Evolutionary conservation across 768 basidiomycete species (phyloP).

Genomic region (Mycena epipterygia): DNA sequence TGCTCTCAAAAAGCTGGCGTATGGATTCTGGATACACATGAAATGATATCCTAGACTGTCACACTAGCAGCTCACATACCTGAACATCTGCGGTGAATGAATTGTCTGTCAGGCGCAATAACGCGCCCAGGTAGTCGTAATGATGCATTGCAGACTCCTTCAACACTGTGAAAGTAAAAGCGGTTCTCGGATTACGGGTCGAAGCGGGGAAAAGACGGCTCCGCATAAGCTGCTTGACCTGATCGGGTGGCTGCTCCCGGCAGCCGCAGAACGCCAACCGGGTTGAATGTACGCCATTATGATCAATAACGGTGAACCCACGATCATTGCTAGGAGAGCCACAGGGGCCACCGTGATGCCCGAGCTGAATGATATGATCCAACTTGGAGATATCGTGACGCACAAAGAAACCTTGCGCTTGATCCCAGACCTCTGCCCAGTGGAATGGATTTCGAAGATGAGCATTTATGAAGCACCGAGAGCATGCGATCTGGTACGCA

Average conservation of each 20-base stretch:
- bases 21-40: constrained; percentile 36
- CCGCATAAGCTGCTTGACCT: constrained; percentile 40
- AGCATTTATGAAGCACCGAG: constrained; percentile 37
- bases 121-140: constrained; percentile 41
- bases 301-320: constrained; percentile 40
- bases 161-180: constrained; percentile 42
- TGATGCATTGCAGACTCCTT: constrained; percentile 41
- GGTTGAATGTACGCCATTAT: constrained; percentile 44
- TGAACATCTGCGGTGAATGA: constrained; percentile 34
- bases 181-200: constrained; percentile 35
- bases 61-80: constrained; percentile 26
- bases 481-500: constrained; percentile 17
- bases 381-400: constrained; percentile 40
- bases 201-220: constrained; percentile 45
- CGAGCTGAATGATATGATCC: constrained; percentile 33
- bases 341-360: constrained; percentile 35
- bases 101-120: constrained; percentile 41
- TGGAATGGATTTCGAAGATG: constrained; percentile 40
- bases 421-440: constrained; percentile 44
- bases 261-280: constrained; percentile 43
- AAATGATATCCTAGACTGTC: too few species aligned
- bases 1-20: constrained; percentile 34
- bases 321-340: neutral
- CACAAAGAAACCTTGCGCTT: constrained; percentile 29
- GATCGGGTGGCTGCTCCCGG: constrained; percentile 13